Evolutionary conservation across 2,329 filamentous ascomycete genomes (phyloP).

Genomic region (Aspergillus sp.): DNA sequence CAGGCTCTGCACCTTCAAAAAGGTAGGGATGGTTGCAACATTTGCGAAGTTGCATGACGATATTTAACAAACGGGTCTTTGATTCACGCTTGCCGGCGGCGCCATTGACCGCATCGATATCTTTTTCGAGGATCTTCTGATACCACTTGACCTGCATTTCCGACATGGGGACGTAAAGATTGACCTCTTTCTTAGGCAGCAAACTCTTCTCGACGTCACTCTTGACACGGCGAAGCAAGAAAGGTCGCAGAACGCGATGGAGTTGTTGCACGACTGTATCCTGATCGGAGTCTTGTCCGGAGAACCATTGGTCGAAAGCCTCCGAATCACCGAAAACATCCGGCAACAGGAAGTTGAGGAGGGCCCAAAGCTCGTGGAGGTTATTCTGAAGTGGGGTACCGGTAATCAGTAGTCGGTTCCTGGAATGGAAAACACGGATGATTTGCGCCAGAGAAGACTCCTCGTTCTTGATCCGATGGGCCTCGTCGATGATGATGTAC

Average conservation of each 20-base stretch:
- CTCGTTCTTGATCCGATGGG: constrained; percentile 99
- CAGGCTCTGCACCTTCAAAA: constrained; percentile 95
- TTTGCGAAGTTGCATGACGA: constrained; percentile 98
- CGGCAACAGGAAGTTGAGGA: constrained; percentile 95
- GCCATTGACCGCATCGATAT: constrained; percentile 97
- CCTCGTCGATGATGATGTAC: constrained; percentile 98
- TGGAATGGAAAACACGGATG: constrained; percentile 91
- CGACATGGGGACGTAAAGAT: constrained; percentile 96
- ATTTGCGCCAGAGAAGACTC: constrained; percentile 96
- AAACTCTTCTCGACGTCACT: constrained; percentile 97
- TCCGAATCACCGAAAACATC: constrained; percentile 97
- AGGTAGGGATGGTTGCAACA: constrained; percentile 99
- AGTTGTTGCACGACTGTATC: constrained; percentile 95
- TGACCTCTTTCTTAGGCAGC: constrained; percentile 94
- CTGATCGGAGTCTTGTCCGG: constrained; percentile 82
- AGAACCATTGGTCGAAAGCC: constrained; percentile 98
- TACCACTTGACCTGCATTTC: constrained; percentile 99
- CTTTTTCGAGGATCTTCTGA: constrained; percentile 97
- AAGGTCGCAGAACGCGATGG: constrained; percentile 88
- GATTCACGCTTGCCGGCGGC: constrained; percentile 95
- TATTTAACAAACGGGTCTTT: constrained; percentile 94
- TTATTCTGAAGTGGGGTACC: constrained; percentile 98
- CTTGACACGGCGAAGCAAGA: constrained; percentile 94
- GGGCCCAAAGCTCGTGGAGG: constrained; percentile 93
- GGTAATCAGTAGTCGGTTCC: constrained; percentile 92